phyloP scores from a whole-genome alignment of 257 asterid species.

The Capsicum chinense region DNA sequence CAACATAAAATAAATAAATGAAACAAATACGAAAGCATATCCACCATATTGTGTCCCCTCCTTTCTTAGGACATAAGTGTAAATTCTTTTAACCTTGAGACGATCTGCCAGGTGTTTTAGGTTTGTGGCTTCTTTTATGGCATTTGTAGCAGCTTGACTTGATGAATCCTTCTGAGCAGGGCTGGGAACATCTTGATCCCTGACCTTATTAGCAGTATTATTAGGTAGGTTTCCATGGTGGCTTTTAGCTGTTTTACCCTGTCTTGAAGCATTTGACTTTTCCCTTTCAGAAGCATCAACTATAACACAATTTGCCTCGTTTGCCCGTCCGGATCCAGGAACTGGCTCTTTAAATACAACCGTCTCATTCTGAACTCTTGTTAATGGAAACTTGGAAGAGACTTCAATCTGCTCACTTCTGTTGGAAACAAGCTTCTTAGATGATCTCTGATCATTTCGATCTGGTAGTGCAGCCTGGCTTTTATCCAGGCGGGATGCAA shows the following conservation, averaged over 20 bases:
- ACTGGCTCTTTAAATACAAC: slow-evolving; percentile 42
- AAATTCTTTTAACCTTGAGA: slow-evolving; percentile 58
- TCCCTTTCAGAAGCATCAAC: slow-evolving; percentile 51
- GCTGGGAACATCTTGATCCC: slow-evolving; percentile 73
- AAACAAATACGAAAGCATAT: slow-evolving; percentile 33
- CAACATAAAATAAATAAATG: slow-evolving; percentile 18
- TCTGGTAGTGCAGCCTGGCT: slow-evolving; percentile 52
- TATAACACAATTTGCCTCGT: slow-evolving; percentile 29
- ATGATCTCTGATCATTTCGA: slow-evolving; percentile 52
- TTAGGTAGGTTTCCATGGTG: slow-evolving; percentile 52
- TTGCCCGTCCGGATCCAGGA: slow-evolving; percentile 69
- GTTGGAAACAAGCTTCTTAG: slow-evolving; percentile 47
- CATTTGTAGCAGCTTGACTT: slow-evolving; percentile 82
- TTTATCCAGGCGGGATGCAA: slow-evolving; percentile 46
- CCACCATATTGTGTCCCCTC: slow-evolving; percentile 23
- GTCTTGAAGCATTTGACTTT: slow-evolving; percentile 51
- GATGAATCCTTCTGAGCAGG: slow-evolving; percentile 86
- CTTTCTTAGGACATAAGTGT: slow-evolving; percentile 11
- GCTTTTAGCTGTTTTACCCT: slow-evolving; percentile 61
- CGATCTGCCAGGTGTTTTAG: slow-evolving; percentile 98
- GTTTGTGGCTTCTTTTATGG: slow-evolving; percentile 93
- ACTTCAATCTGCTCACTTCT: slow-evolving; percentile 53
- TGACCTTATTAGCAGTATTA: slow-evolving; percentile 51
- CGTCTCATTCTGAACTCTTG: slow-evolving; percentile 62
- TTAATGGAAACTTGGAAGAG: slow-evolving; percentile 65